Conservation (phyloP, 352 stramenopile species). For the Globisporangium orthogonon region DNA sequence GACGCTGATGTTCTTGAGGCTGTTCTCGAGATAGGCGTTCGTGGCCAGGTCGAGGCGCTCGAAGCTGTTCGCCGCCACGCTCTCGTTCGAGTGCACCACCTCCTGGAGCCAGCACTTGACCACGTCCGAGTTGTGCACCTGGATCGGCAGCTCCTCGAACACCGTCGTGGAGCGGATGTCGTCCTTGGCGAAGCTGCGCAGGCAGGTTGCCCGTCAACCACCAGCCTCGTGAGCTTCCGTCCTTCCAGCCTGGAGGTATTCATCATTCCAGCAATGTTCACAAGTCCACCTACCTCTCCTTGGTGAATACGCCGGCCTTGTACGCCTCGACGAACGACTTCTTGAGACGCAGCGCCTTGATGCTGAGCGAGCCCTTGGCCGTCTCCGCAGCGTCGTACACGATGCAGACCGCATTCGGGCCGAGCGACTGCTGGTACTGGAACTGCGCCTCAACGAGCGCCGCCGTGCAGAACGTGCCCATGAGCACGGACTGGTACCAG, state of each 20-base stretch:
- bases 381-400: constrained; percentile 98
- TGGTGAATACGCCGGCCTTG: constrained; percentile 79
- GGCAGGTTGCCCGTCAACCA: background rate
- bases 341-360: constrained; percentile 96
- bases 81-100: constrained; percentile 56
- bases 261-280: too few relatives aligned
- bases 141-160: constrained; percentile 95
- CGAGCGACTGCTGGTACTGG: constrained; percentile 95
- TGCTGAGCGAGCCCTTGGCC: constrained; percentile 87
- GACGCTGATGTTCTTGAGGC: constrained; percentile 96
- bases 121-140: constrained; percentile 94
- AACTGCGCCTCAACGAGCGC: constrained; percentile 95
- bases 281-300: constrained; percentile 35
- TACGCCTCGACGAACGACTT: constrained; percentile 91
- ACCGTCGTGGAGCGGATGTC: constrained; percentile 86
- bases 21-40: constrained; percentile 95
- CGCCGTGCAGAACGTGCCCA: constrained; percentile 94
- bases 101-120: constrained; percentile 93
- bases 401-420: constrained; percentile 96
- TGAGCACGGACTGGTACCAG: constrained; percentile 97
- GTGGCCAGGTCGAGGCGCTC: constrained; percentile 95
- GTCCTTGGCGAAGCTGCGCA: constrained; percentile 58
- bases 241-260: too few relatives aligned
- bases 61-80: constrained; percentile 79
- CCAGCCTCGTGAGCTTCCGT: background rate